Evolutionary conservation across 225 moss, liverwort and hornwort species (phyloP).

Genomic region (Lunularia cruciata): DNA sequence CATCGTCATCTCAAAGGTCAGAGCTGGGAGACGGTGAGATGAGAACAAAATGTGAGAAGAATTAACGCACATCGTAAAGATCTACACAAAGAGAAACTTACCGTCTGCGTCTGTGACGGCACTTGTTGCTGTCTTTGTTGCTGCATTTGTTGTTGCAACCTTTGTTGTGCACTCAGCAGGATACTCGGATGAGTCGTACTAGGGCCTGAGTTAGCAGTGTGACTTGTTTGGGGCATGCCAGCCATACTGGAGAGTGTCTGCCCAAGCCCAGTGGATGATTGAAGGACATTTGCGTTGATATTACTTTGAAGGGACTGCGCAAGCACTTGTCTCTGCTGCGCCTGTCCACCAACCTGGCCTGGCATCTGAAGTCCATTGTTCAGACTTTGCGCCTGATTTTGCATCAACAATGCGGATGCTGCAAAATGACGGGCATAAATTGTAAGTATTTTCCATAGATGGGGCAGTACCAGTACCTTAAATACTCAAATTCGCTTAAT

Average conservation of each 20-base stretch:
- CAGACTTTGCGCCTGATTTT: slow-evolving; percentile 36
- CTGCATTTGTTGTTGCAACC: slow-evolving; percentile 28
- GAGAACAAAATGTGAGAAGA: too few relatives aligned
- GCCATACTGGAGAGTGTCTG: slow-evolving; percentile 34
- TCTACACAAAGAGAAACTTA: background rate
- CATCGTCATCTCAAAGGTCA: too few relatives aligned
- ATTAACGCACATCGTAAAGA: too few relatives aligned
- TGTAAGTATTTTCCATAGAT: too few relatives aligned
- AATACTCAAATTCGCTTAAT: too few relatives aligned
- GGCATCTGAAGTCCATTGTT: slow-evolving; percentile 30
- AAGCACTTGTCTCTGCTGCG: slow-evolving; percentile 40
- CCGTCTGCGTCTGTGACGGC: slow-evolving; percentile 28
- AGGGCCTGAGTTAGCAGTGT: slow-evolving; percentile 40
- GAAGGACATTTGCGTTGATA: slow-evolving; percentile 37
- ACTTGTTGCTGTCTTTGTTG: slow-evolving; percentile 33
- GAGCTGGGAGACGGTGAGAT: too few relatives aligned
- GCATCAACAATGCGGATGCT: slow-evolving; percentile 38
- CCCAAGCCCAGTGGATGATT: slow-evolving; percentile 52
- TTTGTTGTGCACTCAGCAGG: slow-evolving; percentile 53
- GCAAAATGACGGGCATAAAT: background rate
- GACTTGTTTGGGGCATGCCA: slow-evolving; percentile 50
- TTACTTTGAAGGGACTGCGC: slow-evolving; percentile 44
- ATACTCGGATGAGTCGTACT: slow-evolving; percentile 41
- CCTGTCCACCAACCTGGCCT: slow-evolving; percentile 32
- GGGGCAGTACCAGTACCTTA: too few relatives aligned